Base-by-base conservation (phyloP, 768 basidiomycete species). In the Auricularia auricula-judae region DNA sequence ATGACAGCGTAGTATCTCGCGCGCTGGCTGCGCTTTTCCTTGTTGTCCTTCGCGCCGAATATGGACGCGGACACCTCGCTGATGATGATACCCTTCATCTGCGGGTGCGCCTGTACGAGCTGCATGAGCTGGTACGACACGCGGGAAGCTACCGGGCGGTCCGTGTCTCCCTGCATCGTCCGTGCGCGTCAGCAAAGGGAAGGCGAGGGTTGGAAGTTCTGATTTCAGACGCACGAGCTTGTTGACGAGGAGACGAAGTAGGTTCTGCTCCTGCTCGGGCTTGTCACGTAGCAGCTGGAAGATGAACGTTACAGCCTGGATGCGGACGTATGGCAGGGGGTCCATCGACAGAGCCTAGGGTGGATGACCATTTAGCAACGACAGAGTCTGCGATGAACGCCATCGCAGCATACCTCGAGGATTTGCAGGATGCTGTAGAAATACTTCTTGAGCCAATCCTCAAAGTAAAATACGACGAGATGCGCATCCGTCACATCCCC, bases 371-470 rank as follows among this genome's bases (percentile, higher is more conserved):
- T 29, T 29, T 29, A 29, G 29, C 29, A 29, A 29, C 29, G 29
- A 0, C 29, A 29, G 29, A 29, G 29, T 29, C 2, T 29, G 29
- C 29, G 2, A 29, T 29, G 29, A 29, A 29, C 29, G 29, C 29
- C 29, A 29, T 42, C 11, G 21, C 11, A 51, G 70, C 79, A 54
- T 51, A 89, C 92, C 83, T 99, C 96, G 18, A 98, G 84, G 44
- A 91, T 85, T 72, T 96, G 91, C 3, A 98, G 82, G 44, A 97
- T 75, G 2, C 87, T 86, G 76, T 96, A 98, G 77, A 97, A 98
- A 74, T 88, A 98, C 68, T 93, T 94, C 76, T 99, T 99, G 61
- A 98, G 73, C 91, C 93, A 98, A 70, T 98, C 96, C 74, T 99
- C 97, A 73, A 97, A 98, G 66, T 88, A 88, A 87, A 90, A 98